Conservation (phyloP, 139 green algal genomes). For the Closterium sp. region DNA sequence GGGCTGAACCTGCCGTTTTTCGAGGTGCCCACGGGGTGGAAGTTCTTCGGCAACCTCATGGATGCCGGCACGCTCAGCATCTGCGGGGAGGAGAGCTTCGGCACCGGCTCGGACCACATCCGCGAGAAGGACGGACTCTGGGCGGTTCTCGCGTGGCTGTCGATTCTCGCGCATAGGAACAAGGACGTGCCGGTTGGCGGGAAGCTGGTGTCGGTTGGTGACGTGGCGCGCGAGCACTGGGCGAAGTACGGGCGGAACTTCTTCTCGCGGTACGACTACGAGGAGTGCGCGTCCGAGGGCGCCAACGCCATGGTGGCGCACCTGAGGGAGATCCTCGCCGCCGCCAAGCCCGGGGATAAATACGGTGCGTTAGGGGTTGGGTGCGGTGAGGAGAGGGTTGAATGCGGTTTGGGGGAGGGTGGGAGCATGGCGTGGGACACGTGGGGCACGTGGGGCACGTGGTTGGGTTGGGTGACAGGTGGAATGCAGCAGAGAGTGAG, state of each 20-base stretch:
- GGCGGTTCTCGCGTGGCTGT: conserved; percentile 90
- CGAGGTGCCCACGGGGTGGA: conserved; percentile 78
- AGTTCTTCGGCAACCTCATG: conserved; percentile 71
- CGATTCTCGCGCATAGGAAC: conserved; percentile 92
- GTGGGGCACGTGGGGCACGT: too few species aligned
- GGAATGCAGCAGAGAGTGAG: too few species aligned
- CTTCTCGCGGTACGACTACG: conserved; percentile 95
- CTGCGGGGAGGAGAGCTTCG: conserved; percentile 95
- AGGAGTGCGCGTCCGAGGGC: conserved; percentile 69
- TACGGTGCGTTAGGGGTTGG: neutral
- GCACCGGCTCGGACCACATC: conserved; percentile 94
- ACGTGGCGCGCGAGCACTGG: conserved; percentile 96
- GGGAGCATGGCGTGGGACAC: too few species aligned
- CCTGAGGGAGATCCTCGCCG: conserved; percentile 68
- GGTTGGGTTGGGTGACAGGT: too few species aligned
- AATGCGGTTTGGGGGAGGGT: too few species aligned
- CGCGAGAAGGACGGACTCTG: conserved; percentile 96
- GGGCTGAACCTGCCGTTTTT: conserved; percentile 76
- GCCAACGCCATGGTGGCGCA: conserved; percentile 85
- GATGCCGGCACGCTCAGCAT: conserved; percentile 58
- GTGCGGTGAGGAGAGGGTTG: neutral
- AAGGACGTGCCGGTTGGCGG: conserved; percentile 72
- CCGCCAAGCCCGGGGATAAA: conserved; percentile 62
- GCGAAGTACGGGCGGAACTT: conserved; percentile 93
- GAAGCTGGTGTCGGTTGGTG: conserved; percentile 79